Percentiles rank a stretch among this genome's conserved stretches.
Evolutionary conservation across 208 protist species (phyloP).

Genomic region (Wallacemonas sp.): DNA sequence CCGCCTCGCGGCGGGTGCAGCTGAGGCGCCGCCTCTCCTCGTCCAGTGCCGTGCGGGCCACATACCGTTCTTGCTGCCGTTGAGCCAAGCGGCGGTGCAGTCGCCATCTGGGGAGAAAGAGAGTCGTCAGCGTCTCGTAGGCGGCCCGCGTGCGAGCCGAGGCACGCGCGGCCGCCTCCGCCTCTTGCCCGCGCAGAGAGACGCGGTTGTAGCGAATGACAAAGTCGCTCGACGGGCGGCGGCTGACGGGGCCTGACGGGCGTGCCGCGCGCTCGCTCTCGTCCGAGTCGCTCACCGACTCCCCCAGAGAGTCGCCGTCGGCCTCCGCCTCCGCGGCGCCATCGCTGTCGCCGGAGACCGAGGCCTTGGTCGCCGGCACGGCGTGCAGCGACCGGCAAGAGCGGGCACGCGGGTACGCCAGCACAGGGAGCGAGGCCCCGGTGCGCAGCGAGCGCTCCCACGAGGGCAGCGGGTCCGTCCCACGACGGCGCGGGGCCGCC

Average conservation of each 20-base stretch:
- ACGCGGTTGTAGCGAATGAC: slow-evolving; percentile 12
- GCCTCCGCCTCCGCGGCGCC: not conserved
- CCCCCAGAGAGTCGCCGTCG: not conserved
- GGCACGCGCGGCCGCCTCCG: slow-evolving; percentile 1
- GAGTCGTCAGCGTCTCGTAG: slow-evolving; percentile 21
- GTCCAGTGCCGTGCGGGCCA: slow-evolving; percentile 11
- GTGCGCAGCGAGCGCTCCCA: slow-evolving; percentile 30
- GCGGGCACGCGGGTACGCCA: not conserved
- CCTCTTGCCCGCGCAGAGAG: slow-evolving; percentile 17
- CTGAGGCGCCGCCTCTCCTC: not conserved
- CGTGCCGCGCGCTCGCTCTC: not conserved
- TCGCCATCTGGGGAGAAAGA: slow-evolving; percentile 42
- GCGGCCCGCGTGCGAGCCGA: slow-evolving; percentile 13
- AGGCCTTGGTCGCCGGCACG: no score
- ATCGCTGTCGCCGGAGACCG: no score
- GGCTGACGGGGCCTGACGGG: not conserved
- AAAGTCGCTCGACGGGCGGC: not conserved
- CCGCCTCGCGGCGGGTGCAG: not conserved
- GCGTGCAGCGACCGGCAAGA: not conserved
- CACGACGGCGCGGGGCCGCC: slow-evolving; percentile 4
- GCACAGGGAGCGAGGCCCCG: not conserved
- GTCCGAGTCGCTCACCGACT: slow-evolving; percentile 7
- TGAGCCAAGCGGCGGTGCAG: slow-evolving; percentile 24
- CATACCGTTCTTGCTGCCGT: slow-evolving; percentile 19
- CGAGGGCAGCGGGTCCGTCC: slow-evolving; percentile 1